Conservation (phyloP, 2,329 filamentous ascomycete genomes). For the Cladorrhinum sp. region DNA sequence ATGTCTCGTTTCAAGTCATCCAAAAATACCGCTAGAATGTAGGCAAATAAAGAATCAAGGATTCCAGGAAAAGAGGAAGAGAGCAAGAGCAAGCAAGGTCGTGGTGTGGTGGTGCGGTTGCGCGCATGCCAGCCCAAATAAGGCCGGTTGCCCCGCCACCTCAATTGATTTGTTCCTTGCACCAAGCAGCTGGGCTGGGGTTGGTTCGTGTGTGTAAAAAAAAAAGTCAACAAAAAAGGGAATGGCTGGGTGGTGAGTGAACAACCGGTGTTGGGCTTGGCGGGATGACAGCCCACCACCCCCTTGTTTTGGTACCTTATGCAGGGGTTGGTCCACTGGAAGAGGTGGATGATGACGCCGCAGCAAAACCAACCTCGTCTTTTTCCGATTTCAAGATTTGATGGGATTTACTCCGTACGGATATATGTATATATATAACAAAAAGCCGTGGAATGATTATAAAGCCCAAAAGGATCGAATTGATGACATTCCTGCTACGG, state of each 20-base stretch:
- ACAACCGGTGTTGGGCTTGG: background rate
- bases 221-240: conserved; percentile 31
- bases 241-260: conserved; percentile 21
- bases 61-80: conserved; percentile 13
- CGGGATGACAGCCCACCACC: background rate
- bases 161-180: conserved; percentile 13
- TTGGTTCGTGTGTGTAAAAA: too few species aligned
- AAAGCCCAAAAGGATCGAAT: too few species aligned
- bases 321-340: background rate
- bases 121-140: conserved; percentile 26
- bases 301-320: background rate
- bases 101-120: background rate
- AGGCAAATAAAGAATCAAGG: background rate
- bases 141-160: conserved; percentile 32
- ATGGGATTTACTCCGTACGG: background rate
- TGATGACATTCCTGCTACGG: background rate
- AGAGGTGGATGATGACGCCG: background rate
- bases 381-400: background rate
- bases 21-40: background rate
- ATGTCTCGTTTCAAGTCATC: background rate
- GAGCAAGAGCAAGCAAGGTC: background rate
- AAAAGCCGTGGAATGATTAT: too few species aligned
- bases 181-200: background rate
- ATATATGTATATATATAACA: too few species aligned
- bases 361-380: background rate